Percentiles rank a stretch among this genome's conserved stretches.
These are phyloP conservation scores for Biscogniauxia sp. DNA, from an alignment of 2,329 filamentous ascomycete species.

Conservation along the genomic window DNA sequence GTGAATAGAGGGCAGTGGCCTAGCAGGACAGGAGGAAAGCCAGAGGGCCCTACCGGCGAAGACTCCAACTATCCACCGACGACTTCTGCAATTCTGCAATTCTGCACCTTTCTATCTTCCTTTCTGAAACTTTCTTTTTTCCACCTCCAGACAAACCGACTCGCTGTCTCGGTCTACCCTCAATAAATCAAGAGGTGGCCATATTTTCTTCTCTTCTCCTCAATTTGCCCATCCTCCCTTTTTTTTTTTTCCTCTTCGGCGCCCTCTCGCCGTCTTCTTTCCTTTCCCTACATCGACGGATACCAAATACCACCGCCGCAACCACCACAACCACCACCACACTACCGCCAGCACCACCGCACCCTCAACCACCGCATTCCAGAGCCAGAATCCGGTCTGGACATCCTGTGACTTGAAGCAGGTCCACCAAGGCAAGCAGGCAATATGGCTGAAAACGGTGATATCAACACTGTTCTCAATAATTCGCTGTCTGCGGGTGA, in stretches of 20 bases:
- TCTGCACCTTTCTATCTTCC: constrained; percentile 27
- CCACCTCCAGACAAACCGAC: constrained; percentile 18
- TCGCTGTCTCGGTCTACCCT: constrained; percentile 23
- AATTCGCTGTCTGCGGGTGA: constrained; percentile 94
- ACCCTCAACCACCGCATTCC: not conserved
- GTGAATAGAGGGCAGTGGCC: constrained; percentile 7
- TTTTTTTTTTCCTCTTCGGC: constrained; percentile 1
- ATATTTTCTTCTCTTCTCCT: constrained; percentile 21
- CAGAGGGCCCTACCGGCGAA: constrained; percentile 10
- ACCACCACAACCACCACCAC: constrained; percentile 6
- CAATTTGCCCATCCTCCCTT: constrained; percentile 10
- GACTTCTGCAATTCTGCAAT: constrained; percentile 20
- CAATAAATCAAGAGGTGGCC: constrained; percentile 15
- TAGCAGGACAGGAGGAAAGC: not conserved
- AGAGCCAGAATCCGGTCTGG: constrained; percentile 8
- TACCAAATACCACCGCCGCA: not conserved
- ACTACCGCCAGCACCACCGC: constrained; percentile 2
- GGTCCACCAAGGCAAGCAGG: constrained; percentile 27
- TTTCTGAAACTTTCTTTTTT: constrained; percentile 24
- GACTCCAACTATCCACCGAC: constrained; percentile 23
- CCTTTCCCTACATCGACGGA: not conserved
- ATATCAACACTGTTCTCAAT: constrained; percentile 97
- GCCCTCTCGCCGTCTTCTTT: constrained; percentile 11
- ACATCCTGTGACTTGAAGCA: constrained; percentile 8
- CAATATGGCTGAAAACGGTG: constrained; percentile 67